Evolutionary conservation across 805 yeast genomes (phyloP).

Genomic region (Metschnikowia rubicola): DNA sequence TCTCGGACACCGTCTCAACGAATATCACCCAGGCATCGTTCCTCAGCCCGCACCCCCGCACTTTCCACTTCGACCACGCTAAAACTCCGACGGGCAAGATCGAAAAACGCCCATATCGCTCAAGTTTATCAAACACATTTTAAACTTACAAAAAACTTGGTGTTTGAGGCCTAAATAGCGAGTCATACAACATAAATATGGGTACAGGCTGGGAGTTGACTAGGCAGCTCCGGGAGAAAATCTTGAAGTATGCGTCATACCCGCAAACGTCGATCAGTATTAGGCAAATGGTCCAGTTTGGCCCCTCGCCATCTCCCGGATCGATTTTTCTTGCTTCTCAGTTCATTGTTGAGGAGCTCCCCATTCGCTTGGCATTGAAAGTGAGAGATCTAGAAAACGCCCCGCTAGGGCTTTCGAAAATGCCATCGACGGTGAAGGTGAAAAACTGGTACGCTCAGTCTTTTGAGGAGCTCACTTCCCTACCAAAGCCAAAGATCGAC

Average conservation of each 20-base stretch:
- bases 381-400: slow-evolving; percentile 80
- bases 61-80: background rate
- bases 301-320: slow-evolving; percentile 75
- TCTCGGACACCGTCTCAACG: background rate
- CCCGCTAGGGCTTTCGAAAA: slow-evolving; percentile 68
- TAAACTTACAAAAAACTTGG: no score
- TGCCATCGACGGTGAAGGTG: slow-evolving; percentile 74
- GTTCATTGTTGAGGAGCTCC: slow-evolving; percentile 81
- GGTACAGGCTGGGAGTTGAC: slow-evolving; percentile 51
- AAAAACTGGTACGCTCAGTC: slow-evolving; percentile 89
- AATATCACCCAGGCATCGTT: background rate
- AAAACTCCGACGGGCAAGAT: no score
- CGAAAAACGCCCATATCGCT: no score
- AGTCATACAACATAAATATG: slow-evolving; percentile 19
- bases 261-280: slow-evolving; percentile 83
- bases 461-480: slow-evolving; percentile 72
- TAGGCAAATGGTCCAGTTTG: slow-evolving; percentile 89
- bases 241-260: slow-evolving; percentile 62
- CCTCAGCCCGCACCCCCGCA: slow-evolving; percentile 4
- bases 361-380: slow-evolving; percentile 80
- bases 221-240: slow-evolving; percentile 47
- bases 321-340: slow-evolving; percentile 77
- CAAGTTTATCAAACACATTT: background rate
- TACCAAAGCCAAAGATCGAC: slow-evolving; percentile 55
- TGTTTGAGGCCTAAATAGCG: background rate